Percentiles rank a stretch among this genome's conserved stretches.
phyloP scores from a whole-genome alignment of 768 basidiomycete species.

The Panaeolus cyanescens region DNA sequence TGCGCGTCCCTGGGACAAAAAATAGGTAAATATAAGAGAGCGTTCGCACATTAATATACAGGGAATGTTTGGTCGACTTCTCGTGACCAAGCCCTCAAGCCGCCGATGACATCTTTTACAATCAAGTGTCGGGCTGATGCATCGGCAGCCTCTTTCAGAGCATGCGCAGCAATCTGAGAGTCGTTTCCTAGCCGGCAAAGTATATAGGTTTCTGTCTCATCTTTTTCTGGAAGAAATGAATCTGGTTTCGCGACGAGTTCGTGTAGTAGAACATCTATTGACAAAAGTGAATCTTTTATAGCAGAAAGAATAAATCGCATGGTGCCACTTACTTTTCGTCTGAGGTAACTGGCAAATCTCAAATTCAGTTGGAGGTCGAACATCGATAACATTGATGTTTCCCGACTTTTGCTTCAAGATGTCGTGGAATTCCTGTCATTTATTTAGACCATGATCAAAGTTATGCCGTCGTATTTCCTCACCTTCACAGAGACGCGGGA shows the following conservation, averaged over 20 bases:
- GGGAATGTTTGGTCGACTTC: slow-evolving; percentile 79
- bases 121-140: slow-evolving; percentile 16
- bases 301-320: background rate
- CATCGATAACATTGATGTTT: slow-evolving; percentile 64
- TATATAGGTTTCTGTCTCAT: slow-evolving; percentile 46
- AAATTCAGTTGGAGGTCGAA: slow-evolving; percentile 78
- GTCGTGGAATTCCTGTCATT: slow-evolving; percentile 49
- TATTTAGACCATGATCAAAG: slow-evolving; percentile 2
- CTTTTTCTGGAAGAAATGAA: slow-evolving; percentile 32
- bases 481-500: slow-evolving; percentile 49
- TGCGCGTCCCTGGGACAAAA: background rate
- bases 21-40: background rate
- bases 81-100: slow-evolving; percentile 77
- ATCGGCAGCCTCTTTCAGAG: slow-evolving; percentile 42
- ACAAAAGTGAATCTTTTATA: background rate
- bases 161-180: slow-evolving; percentile 83
- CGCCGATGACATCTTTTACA: slow-evolving; percentile 78
- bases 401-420: slow-evolving; percentile 25
- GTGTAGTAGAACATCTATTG: slow-evolving; percentile 72
- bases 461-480: slow-evolving; percentile 6
- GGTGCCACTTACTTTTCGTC: slow-evolving; percentile 61
- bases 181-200: slow-evolving; percentile 93
- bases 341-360: slow-evolving; percentile 81
- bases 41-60: slow-evolving; percentile 55
- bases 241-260: slow-evolving; percentile 63